A percentile compares a stretch with the other conserved stretches of the same genome.
phyloP scores from a whole-genome alignment of 1,284 basidiomycete species.

The Acaromyces ingoldii region DNA sequence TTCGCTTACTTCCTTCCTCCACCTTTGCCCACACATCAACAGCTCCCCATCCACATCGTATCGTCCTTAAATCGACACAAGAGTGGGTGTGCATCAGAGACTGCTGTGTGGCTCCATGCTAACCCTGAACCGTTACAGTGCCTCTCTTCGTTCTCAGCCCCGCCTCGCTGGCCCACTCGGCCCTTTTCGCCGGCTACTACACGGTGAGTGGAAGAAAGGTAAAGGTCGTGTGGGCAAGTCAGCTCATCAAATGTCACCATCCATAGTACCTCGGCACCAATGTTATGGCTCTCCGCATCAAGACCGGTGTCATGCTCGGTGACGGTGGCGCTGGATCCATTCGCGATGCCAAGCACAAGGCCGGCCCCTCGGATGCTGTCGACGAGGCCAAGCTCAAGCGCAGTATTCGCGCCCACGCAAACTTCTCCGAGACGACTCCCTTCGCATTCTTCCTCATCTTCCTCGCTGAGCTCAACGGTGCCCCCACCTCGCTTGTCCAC shows the following conservation, averaged over 20 bases:
- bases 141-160: slow-evolving; percentile 50
- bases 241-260: not conserved
- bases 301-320: slow-evolving; percentile 37
- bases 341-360: slow-evolving; percentile 13
- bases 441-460: slow-evolving; percentile 49
- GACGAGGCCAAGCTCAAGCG: slow-evolving; percentile 33
- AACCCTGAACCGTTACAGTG: slow-evolving; percentile 13
- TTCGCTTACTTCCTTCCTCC: not conserved
- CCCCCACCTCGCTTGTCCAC: slow-evolving; percentile 48
- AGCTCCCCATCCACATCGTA: too few species aligned
- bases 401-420: slow-evolving; percentile 43
- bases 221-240: not conserved
- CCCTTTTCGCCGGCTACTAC: slow-evolving; percentile 39
- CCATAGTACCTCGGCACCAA: slow-evolving; percentile 35
- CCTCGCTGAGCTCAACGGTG: slow-evolving; percentile 51
- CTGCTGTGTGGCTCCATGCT: too few species aligned
- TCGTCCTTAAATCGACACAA: too few species aligned
- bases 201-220: not conserved
- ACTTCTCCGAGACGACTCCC: slow-evolving; percentile 44
- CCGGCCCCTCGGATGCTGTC: slow-evolving; percentile 12
- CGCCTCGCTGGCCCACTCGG: slow-evolving; percentile 50
- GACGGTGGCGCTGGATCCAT: slow-evolving; percentile 20
- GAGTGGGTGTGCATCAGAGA: too few species aligned
- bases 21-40: too few species aligned
- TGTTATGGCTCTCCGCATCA: slow-evolving; percentile 32